These are phyloP conservation scores for Rhodomyrtus tomentosa DNA, from an alignment of 345 rosid genomes.

Conservation along the genomic window DNA sequence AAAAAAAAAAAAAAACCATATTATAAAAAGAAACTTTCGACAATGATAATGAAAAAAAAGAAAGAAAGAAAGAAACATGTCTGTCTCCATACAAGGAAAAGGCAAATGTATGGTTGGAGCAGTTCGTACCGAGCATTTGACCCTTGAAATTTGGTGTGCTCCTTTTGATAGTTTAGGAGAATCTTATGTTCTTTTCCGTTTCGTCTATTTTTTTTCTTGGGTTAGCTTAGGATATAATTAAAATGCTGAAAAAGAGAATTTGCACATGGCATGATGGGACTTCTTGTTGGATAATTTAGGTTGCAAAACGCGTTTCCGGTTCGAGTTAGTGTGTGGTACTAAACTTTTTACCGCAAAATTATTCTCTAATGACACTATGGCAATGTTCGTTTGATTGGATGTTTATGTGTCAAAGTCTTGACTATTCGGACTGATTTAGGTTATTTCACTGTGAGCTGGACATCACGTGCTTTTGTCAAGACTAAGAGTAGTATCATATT, in stretches of 20 bases:
- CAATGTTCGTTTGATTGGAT: neutral
- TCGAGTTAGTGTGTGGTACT: neutral
- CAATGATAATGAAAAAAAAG: neutral
- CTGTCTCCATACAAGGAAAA: neutral
- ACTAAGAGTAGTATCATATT: neutral
- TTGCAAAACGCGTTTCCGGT: neutral
- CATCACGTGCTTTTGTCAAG: neutral
- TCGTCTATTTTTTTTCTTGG: neutral
- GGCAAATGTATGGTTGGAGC: neutral
- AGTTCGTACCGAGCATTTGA: neutral
- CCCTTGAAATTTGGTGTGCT: neutral
- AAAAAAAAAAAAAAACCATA: neutral
- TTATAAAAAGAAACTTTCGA: neutral
- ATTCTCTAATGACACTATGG: neutral
- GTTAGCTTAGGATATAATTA: neutral
- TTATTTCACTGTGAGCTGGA: neutral
- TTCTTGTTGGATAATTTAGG: neutral
- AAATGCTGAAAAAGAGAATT: neutral
- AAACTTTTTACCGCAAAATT: neutral
- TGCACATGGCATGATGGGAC: neutral
- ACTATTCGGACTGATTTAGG: neutral
- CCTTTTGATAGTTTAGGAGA: neutral
- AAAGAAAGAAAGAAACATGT: neutral
- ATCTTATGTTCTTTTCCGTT: neutral
- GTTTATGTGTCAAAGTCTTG: neutral